phyloP scores from a whole-genome alignment of 768 basidiomycete species.

The Serendipita sp. region DNA sequence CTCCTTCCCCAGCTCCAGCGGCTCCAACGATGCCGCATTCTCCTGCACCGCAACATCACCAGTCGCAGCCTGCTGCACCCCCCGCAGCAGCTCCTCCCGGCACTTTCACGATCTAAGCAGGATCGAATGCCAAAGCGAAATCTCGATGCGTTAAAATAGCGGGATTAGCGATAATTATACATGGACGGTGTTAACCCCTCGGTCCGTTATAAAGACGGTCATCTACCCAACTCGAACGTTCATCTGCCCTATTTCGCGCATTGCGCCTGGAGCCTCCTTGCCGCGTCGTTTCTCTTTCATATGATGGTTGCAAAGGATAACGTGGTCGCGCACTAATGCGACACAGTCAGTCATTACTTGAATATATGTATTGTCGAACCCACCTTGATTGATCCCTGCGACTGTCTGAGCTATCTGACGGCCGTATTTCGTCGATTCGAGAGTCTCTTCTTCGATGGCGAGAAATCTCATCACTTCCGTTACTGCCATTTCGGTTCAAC shows the following conservation, averaged over 20 bases:
- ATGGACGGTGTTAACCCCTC: slow-evolving; percentile 13
- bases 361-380: slow-evolving; percentile 20
- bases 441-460: neutral
- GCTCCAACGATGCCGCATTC: slow-evolving; percentile 7
- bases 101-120: slow-evolving; percentile 33
- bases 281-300: slow-evolving; percentile 1
- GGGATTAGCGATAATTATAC: slow-evolving; percentile 18
- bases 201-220: slow-evolving; percentile 28
- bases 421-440: neutral
- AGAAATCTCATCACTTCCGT: neutral
- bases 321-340: neutral
- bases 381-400: slow-evolving; percentile 9
- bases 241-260: neutral
- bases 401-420: slow-evolving; percentile 5
- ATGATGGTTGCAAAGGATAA: slow-evolving; percentile 5
- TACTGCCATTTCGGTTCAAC: neutral
- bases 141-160: slow-evolving; percentile 17
- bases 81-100: slow-evolving; percentile 20
- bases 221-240: slow-evolving; percentile 27
- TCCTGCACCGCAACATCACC: slow-evolving; percentile 1
- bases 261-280: neutral
- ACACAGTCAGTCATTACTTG: slow-evolving; percentile 17
- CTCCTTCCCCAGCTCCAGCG: slow-evolving; percentile 4
- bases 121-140: slow-evolving; percentile 29
- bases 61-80: slow-evolving; percentile 6